A percentile compares a stretch with the other conserved stretches of the same genome.
Conservation (phyloP, 2,329 filamentous ascomycete genomes). For the Colletotrichum liaoningense region DNA sequence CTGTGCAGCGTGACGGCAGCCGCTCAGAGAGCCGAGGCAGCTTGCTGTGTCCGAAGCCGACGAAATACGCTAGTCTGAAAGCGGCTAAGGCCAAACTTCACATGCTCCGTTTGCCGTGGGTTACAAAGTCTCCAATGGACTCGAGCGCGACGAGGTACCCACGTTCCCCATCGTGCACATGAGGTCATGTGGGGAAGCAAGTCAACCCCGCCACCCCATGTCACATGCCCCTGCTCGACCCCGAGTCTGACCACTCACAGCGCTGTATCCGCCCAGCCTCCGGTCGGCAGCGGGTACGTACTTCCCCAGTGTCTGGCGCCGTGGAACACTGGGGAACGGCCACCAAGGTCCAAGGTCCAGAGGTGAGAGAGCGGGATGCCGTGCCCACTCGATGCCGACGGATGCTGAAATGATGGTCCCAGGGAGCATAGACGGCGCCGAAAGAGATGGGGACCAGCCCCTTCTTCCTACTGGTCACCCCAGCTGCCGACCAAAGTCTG, state of each 20-base stretch:
- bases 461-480: background rate
- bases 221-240: constrained; percentile 19
- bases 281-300: background rate
- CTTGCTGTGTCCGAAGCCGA: constrained; percentile 35
- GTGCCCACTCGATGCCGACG: too few species aligned
- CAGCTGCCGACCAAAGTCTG: background rate
- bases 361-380: background rate
- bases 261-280: background rate
- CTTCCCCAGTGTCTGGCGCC: background rate
- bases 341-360: background rate
- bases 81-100: constrained; percentile 17
- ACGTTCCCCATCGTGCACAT: background rate
- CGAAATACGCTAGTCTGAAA: constrained; percentile 26
- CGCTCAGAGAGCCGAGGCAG: constrained; percentile 37
- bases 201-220: constrained; percentile 9
- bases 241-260: background rate
- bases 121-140: background rate
- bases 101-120: constrained; percentile 28
- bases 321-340: background rate
- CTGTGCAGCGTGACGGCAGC: constrained; percentile 26
- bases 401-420: background rate
- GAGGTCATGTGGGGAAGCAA: constrained; percentile 34
- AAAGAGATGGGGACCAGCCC: background rate
- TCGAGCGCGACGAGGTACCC: background rate
- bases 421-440: background rate